Evolutionary conservation across 2,329 filamentous ascomycete species (phyloP), one percentile per base, ranked within the genome.

Genomic region (Fusarium secorum): DNA sequence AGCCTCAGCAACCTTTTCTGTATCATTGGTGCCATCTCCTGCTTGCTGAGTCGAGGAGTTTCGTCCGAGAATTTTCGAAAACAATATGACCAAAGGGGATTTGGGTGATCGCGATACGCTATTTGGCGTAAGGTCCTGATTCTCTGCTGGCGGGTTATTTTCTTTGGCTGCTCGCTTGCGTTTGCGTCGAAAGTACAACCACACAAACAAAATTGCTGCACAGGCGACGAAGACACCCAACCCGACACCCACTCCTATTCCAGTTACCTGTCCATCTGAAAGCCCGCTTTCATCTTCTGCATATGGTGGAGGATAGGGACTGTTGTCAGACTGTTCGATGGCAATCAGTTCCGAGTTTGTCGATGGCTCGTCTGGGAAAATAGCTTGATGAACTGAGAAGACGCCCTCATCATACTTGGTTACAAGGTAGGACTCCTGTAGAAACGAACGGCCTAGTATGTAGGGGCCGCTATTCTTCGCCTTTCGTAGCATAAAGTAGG

Each of bases 401-500:
- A 78, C 77, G 20, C 78, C 81, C 38, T 82, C 82, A 66, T 89
- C 88, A 73, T 88, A 90, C 68, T 85, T 85, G 30, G 85, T 87
- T 35, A 88, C 83, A 10, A 89, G 78, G 65, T 89, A 89, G 4
- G 90, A 86, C 78, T 93, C 91, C 76, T 93, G 91, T 58, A 94
- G 80, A 70, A 93, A 93, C 0, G 88, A 86, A 36, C 90, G 85
- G 11, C 91, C 91, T 38, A 93, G 84, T 17, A 90, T 86, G 77
- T 88, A 86, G 69, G 88, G 84, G 18, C 82, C 83, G 38, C 84
- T 83, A 61, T 86, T 83, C 24, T 84, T 75, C 15, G 87, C 82
- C 64, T 86, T 86, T 72, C 88, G 85, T 55, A 94, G 82, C 7
- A 91, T 90, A 64, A 93, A 93, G 75, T 93, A 93, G 15, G 85